Evolutionary conservation across 257 asterid species (phyloP).

Genomic region (Fraxinus americana): DNA sequence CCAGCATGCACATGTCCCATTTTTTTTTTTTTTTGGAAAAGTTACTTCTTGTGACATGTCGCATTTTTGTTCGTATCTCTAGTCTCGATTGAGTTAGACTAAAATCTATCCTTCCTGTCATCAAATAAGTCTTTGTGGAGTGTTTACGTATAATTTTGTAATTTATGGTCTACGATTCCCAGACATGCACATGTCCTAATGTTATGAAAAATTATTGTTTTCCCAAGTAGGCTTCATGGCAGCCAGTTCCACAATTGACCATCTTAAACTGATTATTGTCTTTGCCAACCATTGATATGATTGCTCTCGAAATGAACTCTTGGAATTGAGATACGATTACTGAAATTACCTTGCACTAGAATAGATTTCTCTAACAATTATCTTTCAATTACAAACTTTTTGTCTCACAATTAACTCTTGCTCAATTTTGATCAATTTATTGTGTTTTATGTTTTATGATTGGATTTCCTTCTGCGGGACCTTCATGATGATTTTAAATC

Average conservation of each 20-base stretch:
- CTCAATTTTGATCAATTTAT: background rate
- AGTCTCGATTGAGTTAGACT: background rate
- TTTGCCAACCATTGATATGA: background rate
- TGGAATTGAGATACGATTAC: background rate
- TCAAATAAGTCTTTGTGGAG: background rate
- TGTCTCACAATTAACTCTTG: background rate
- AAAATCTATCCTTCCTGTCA: background rate
- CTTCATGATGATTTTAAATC: background rate
- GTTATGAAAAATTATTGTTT: background rate
- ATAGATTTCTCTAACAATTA: background rate
- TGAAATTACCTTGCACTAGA: background rate
- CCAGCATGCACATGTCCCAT: background rate
- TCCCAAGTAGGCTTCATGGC: background rate
- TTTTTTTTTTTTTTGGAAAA: too few species aligned
- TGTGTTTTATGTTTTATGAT: constrained; percentile 8
- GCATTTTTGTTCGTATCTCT: background rate
- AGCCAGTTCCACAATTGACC: background rate
- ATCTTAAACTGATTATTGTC: background rate
- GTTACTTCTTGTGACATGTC: background rate
- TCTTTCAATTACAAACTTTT: background rate
- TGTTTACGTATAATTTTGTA: background rate
- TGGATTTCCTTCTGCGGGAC: background rate
- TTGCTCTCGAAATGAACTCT: background rate
- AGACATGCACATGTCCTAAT: background rate
- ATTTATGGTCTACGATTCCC: background rate